phyloP scores from a whole-genome alignment of 129 eudicot genomes.

The Glebionis coronaria region DNA sequence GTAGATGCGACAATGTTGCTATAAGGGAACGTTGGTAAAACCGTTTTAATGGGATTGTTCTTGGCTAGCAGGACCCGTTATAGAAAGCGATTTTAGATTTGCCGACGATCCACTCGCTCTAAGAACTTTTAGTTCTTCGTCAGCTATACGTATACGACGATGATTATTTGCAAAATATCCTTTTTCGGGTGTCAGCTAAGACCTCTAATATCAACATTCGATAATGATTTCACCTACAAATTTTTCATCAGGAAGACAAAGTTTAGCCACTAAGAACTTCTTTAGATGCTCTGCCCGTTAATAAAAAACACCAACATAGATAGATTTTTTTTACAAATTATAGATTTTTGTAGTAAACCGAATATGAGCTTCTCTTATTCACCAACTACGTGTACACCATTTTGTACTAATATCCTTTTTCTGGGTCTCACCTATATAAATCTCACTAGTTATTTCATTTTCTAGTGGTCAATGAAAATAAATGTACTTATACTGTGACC shows the following conservation, averaged over 20 bases:
- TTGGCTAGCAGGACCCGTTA: too few species aligned
- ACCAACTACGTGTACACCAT: neutral
- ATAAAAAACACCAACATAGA: neutral
- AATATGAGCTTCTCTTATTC: neutral
- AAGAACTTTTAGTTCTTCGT: too few species aligned
- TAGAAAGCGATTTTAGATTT: too few species aligned
- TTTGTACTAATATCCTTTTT: slow-evolving; percentile 4
- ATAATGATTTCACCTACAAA: slow-evolving; percentile 62
- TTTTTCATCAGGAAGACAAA: slow-evolving; percentile 7
- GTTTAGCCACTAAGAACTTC: slow-evolving; percentile 6
- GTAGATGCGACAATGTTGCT: too few species aligned
- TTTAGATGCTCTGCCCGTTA: neutral
- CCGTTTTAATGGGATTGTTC: too few species aligned
- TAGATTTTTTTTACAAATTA: neutral
- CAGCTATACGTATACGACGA: too few species aligned
- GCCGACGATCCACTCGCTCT: too few species aligned
- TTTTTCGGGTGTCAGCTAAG: slow-evolving; percentile 85
- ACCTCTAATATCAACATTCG: slow-evolving; percentile 66
- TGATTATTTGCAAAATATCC: slow-evolving; percentile 56
- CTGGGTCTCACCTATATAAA: neutral
- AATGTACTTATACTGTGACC: slow-evolving; percentile 49
- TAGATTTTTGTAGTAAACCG: neutral
- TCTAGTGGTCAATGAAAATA: neutral
- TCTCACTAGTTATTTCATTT: neutral
- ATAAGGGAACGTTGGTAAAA: too few species aligned